phyloP scores from a whole-genome alignment of 2,329 filamentous ascomycete genomes.

The Immersiporthe knoxdaviesiana region DNA sequence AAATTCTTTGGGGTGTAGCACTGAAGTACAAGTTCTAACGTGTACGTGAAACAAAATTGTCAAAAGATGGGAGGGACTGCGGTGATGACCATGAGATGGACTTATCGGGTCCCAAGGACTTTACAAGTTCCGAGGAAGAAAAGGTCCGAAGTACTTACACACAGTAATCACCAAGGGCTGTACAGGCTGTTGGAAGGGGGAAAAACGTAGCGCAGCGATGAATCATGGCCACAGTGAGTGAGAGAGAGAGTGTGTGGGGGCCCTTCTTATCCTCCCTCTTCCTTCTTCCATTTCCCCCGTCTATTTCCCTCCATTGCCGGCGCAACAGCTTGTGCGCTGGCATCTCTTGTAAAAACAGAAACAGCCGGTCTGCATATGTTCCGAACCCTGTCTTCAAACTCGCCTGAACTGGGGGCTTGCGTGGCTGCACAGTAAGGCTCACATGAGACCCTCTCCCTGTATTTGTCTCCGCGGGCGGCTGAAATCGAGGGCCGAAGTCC shows the following conservation, averaged over 20 bases:
- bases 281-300: background rate
- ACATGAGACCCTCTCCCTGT: background rate
- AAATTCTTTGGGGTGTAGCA: too few relatives aligned
- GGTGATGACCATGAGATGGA: too few relatives aligned
- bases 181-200: background rate
- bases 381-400: background rate
- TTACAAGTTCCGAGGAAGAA: background rate
- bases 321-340: background rate
- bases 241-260: background rate
- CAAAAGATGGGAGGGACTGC: background rate
- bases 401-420: background rate
- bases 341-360: background rate
- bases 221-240: slow-evolving; percentile 15
- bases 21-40: too few relatives aligned
- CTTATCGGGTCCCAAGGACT: background rate
- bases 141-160: background rate
- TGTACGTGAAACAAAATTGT: too few relatives aligned
- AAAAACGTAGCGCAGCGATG: background rate
- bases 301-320: background rate
- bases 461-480: background rate
- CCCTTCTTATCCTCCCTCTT: background rate
- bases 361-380: background rate
- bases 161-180: background rate
- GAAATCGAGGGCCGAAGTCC: background rate
- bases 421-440: background rate